Base-by-base conservation (phyloP, 2,329 filamentous ascomycete genomes). In the Pyricularia sp. region DNA sequence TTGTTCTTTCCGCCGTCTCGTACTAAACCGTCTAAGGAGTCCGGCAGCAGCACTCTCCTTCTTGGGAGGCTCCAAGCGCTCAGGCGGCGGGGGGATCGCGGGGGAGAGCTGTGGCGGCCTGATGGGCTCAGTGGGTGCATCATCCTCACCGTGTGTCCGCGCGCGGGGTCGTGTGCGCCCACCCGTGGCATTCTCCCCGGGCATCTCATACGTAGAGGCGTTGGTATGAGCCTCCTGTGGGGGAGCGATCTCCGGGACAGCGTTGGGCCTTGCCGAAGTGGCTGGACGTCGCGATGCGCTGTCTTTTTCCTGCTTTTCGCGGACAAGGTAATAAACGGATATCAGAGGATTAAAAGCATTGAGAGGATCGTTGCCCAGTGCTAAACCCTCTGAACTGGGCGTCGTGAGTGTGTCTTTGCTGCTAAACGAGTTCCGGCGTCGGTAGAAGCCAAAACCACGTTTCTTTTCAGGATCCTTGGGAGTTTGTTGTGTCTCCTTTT, bases 291-390 rank as follows among this genome's bases (percentile, higher is more conserved):
- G 63, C 44, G 80, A 76, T 31, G 72, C 68, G 64, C 78, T 78
- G 71, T 97, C 93, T 44, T 91, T 86, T 62, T 96, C 91, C 68
- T 91, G 86, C 77, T 97, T 97, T 78, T 99, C 94, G 69, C 86
- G 88, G n/a, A 96, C 94, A 3, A 99, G 83, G 71, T 96, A 96
- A 75, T 99, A 99, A 16, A 99, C 88, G 1, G 94, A 97, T 8
- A 97, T 81, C 16, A 97, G 80, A 8, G 94, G 94, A 70, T 90
- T 93, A 74, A 90, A 99, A 4, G 94, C 94, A 74, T 97, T 97
- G 66, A 96, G 78, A 0, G 94, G 93, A 72, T 99, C 94, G 65
- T 84, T 85, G 12, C 92, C 92, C 40, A 93, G 78, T 68, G 91
- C 87, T 22, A 97, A 81, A 4, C 89, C 90, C 74, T 99, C 94